phyloP scores from a whole-genome alignment of 2,329 filamentous ascomycete species.

The Epichloe scottii region DNA sequence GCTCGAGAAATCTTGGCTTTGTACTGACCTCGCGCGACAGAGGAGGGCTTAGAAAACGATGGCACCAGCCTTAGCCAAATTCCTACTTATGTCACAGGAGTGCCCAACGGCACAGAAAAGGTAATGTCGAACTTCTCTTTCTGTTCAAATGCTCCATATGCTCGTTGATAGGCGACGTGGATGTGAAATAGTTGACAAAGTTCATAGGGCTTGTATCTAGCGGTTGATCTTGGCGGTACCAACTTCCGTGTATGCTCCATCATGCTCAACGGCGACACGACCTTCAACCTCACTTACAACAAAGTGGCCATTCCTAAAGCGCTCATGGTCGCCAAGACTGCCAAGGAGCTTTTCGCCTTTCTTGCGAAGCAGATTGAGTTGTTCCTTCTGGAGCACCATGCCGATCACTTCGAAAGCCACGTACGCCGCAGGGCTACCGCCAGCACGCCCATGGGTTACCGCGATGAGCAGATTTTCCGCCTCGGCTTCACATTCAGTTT shows the following conservation, averaged over 20 bases:
- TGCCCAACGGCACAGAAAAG: conserved; percentile 97
- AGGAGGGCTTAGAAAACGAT: conserved; percentile 68
- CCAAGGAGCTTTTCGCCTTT: conserved; percentile 81
- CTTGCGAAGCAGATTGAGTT: conserved; percentile 82
- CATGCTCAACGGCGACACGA: conserved; percentile 83
- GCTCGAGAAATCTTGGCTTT: background rate
- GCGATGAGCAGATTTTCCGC: conserved; percentile 71
- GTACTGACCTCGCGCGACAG: conserved; percentile 26
- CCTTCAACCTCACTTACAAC: conserved; percentile 83
- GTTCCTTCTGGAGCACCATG: conserved; percentile 80
- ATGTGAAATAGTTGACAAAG: background rate
- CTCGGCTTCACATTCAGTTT: conserved; percentile 99
- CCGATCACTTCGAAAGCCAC: conserved; percentile 69
- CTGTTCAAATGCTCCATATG: no score
- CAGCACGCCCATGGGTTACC: conserved; percentile 44
- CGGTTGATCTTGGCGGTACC: conserved; percentile 93
- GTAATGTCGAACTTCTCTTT: conserved; percentile 19
- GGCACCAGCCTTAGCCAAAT: conserved; percentile 85
- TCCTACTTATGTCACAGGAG: conserved; percentile 88
- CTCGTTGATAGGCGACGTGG: background rate
- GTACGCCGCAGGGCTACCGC: conserved; percentile 49
- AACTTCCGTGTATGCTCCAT: conserved; percentile 98
- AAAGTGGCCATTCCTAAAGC: conserved; percentile 85
- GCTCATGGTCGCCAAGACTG: conserved; percentile 79
- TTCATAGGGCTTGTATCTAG: conserved; percentile 75